phyloP scores from a whole-genome alignment of 768 basidiomycete species.

The Chlorophyllum brunneum region DNA sequence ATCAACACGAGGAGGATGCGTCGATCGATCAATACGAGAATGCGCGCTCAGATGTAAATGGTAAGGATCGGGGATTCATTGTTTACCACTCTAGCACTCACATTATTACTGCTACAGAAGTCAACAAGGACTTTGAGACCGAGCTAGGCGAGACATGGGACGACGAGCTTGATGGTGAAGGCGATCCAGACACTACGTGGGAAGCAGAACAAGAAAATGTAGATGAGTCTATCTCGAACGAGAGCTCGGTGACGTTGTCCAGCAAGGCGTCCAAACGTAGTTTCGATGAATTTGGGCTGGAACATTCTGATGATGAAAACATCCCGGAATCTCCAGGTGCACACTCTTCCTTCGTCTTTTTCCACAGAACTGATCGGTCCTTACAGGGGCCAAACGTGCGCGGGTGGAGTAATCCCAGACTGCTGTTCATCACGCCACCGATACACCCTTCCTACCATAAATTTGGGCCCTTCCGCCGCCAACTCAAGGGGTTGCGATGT shows the following conservation, averaged over 20 bases:
- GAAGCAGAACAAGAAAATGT: slow-evolving; percentile 28
- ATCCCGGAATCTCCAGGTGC: slow-evolving; percentile 43
- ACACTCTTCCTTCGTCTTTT: background rate
- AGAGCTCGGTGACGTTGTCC: slow-evolving; percentile 54
- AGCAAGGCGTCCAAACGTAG: slow-evolving; percentile 60
- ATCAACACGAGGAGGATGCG: background rate
- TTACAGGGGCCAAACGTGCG: slow-evolving; percentile 40
- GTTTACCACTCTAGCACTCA: background rate
- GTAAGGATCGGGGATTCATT: background rate
- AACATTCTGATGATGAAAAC: slow-evolving; percentile 27
- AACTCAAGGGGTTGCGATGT: too few species aligned
- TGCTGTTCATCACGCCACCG: background rate
- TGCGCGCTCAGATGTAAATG: background rate
- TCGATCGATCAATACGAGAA: background rate
- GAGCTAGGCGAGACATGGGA: slow-evolving; percentile 47
- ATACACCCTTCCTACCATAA: background rate
- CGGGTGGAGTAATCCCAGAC: slow-evolving; percentile 31
- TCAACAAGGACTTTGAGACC: slow-evolving; percentile 26
- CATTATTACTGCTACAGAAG: slow-evolving; percentile 10
- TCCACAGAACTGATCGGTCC: background rate
- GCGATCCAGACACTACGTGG: slow-evolving; percentile 14
- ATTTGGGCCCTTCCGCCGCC: too few species aligned
- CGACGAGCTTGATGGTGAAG: slow-evolving; percentile 22
- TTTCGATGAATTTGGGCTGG: slow-evolving; percentile 39
- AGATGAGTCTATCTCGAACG: slow-evolving; percentile 43